Evolutionary conservation across 352 stramenopile species (phyloP), one percentile per base, ranked within the genome.

Genomic region (Sclerospora graminicola): DNA sequence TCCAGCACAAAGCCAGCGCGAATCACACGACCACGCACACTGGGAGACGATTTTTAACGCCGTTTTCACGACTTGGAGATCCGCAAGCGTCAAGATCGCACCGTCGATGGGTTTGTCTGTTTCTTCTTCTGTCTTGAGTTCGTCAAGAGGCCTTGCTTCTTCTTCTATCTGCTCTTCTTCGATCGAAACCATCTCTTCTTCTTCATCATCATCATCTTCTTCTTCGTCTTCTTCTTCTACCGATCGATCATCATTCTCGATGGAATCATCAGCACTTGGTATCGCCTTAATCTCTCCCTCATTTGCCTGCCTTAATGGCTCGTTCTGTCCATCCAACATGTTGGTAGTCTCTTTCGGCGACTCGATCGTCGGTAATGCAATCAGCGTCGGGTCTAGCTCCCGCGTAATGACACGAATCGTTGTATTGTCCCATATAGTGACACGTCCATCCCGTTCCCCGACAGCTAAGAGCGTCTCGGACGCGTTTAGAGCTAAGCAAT

Each of bases 381-480:
- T 74, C 4, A 74, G 54, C 32, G 75, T 84, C 26, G 80, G 80
- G 29, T 89, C 75, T 35, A 91, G 57, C 48, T 89, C 75, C 2
- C 76, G 69, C 31, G 72, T 87, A 53, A 89, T 83, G 20, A 84
- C 76, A 18, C 72, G 75, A 10, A 91, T 70, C 5, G 66, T 81
- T 20, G 74, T 79, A 43, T 86, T 89, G 54, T 91, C 80, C 80
- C 80, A 91, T 19, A 91, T 69, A 7, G 65, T 86, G n/a, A 91
- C 61, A 30, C 78, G 68, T 4, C 80, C 80, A 24, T 88, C 80
- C 26, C 77, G 78, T 53, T 89, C 77, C 33, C 80, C 80, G 18
- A 91, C 74, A 5, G 76, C 78, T 9, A 89, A 49, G 36, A 91
- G 45, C 29, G 72, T 84, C 24, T 75, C 56, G 10, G 61, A 61